Base-by-base conservation (phyloP, 352 stramenopile species). In the Phytopythium cucurbitacearum region DNA sequence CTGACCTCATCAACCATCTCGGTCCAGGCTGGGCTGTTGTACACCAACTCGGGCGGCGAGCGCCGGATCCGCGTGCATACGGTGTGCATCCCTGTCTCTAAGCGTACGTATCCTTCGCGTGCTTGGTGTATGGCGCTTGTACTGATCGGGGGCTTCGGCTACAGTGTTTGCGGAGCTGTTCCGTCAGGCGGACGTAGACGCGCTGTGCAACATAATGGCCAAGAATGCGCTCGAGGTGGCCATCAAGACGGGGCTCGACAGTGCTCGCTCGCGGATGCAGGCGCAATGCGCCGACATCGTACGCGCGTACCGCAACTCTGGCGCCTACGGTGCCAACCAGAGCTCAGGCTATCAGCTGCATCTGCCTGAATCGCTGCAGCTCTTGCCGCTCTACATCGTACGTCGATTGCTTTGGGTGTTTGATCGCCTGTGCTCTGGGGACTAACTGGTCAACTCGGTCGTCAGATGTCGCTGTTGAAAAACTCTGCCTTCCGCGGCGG, bases 61-160 rank as follows among this genome's bases (percentile, higher is more conserved):
- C 87, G 97, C 38, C 92, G 97, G 51, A 99, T 99, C 58, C 91
- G 96, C 52, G 96, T 99, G 38, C 95, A 99, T 73, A 99, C 95
- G n/a, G 57, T 99, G 41, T 97, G 94, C 45, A 73, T 99, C 37
- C 95, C 95, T 5, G 91, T 98, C 52, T 86, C 81, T 35, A 93
- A 93, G 54, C 48, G 84, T 94, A 82, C 32, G 78, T 77, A 45
- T 15, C 39, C 0, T 41, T 43, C 47, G n/a, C 4, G 1, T 32
- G 16, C 12, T 56, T 41, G 50, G 28, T 51, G 32, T 4, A 33
- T 43, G 21, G 13, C 34, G 47, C 40, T 12, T 13, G 16, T 28
- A 40, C 32, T 47, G 7, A 44, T 10, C 52, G 6, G 46, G 13
- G 35, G 21, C 40, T 60, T 54, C 37, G 11, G 21, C 60, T 61